Percentiles rank a stretch among this genome's conserved stretches.
Conservation (phyloP, 1,284 basidiomycete species). For the Pseudozyma hubeiensis region DNA sequence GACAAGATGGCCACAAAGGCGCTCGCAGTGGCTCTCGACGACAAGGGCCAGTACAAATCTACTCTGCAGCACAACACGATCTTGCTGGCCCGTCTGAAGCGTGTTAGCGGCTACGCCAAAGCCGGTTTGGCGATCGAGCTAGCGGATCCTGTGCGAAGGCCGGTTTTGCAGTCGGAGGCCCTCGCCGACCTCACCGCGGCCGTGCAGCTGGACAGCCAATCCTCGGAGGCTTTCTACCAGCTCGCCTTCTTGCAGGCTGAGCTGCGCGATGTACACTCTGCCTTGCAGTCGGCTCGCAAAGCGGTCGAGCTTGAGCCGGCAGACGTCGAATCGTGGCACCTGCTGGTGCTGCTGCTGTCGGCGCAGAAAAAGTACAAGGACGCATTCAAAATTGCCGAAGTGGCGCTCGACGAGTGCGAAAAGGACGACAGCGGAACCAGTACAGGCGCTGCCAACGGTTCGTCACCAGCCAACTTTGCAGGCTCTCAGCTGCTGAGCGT, state of each 20-base stretch:
- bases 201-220: constrained; percentile 73
- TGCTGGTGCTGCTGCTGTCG: constrained; percentile 84
- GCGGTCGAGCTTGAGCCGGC: constrained; percentile 80
- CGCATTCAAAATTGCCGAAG: constrained; percentile 81
- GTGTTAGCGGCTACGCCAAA: constrained; percentile 49
- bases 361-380: constrained; percentile 84
- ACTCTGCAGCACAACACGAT: constrained; percentile 15
- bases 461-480: constrained; percentile 48
- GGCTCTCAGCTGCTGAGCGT: constrained; percentile 71
- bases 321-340: constrained; percentile 88
- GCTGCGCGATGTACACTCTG: constrained; percentile 78
- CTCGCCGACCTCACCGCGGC: constrained; percentile 73
- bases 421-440: constrained; percentile 68
- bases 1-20: constrained; percentile 55
- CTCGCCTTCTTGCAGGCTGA: constrained; percentile 72
- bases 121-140: constrained; percentile 43
- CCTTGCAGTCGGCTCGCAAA: constrained; percentile 77
- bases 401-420: constrained; percentile 70
- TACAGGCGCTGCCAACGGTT: constrained; percentile 66
- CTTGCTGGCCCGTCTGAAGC: constrained; percentile 47
- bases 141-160: constrained; percentile 38
- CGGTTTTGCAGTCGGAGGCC: constrained; percentile 28
- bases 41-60: constrained; percentile 31
- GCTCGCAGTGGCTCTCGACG: constrained; percentile 36
- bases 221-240: constrained; percentile 76